phyloP scores from a whole-genome alignment of 768 basidiomycete genomes.

The Suillus brevipes region DNA sequence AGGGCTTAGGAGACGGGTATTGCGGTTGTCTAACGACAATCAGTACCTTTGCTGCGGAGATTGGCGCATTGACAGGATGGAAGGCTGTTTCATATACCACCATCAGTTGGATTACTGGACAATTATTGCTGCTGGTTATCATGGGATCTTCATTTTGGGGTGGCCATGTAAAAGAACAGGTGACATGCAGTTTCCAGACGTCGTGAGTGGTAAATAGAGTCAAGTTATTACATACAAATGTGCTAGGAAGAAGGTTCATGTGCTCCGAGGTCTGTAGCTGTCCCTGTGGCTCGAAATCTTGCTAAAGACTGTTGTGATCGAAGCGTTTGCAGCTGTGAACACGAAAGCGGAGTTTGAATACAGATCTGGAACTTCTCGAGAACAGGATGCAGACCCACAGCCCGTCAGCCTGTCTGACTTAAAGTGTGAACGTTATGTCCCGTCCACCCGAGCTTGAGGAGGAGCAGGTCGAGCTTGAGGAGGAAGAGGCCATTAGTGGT shows the following conservation, averaged over 20 bases:
- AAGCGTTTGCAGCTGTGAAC: neutral
- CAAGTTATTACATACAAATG: slow-evolving; percentile 8
- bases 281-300: neutral
- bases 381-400: slow-evolving; percentile 14
- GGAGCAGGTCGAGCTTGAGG: slow-evolving; percentile 53
- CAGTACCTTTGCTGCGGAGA: slow-evolving; percentile 88
- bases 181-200: slow-evolving; percentile 48
- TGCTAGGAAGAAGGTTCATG: slow-evolving; percentile 7
- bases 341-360: slow-evolving; percentile 32
- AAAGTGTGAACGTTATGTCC: slow-evolving; percentile 35
- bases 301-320: slow-evolving; percentile 1
- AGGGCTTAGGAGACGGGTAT: slow-evolving; percentile 87
- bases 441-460: slow-evolving; percentile 43
- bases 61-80: slow-evolving; percentile 53
- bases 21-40: slow-evolving; percentile 95
- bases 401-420: slow-evolving; percentile 26
- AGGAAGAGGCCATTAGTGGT: slow-evolving; percentile 63
- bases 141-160: slow-evolving; percentile 66
- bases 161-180: slow-evolving; percentile 44
- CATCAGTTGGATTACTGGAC: slow-evolving; percentile 68
- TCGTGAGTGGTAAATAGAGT: slow-evolving; percentile 6
- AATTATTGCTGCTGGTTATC: slow-evolving; percentile 69
- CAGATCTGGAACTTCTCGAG: slow-evolving; percentile 29
- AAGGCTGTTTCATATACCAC: slow-evolving; percentile 69
- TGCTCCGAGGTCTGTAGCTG: slow-evolving; percentile 1